A percentile compares a stretch with the other conserved stretches of the same genome.
These are phyloP conservation scores for Aspergillus bridgeri DNA, from an alignment of 495 filamentous ascomycete genomes.

Conservation along the genomic window DNA sequence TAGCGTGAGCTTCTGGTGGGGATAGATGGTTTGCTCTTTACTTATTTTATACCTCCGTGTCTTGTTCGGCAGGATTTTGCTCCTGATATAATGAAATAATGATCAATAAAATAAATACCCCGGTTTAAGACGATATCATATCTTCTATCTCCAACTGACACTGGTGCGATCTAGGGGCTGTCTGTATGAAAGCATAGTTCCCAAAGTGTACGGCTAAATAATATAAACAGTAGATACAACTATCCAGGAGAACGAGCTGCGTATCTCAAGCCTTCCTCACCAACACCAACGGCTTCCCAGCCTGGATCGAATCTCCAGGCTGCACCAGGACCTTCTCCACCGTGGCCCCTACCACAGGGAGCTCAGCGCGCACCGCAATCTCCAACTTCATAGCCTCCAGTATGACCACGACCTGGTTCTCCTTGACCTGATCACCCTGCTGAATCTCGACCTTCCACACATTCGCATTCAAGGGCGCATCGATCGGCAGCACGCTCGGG, in stretches of 20 bases:
- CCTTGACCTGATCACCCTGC: slow-evolving; percentile 34
- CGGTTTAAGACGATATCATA: too few relatives aligned
- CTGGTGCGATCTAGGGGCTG: too few relatives aligned
- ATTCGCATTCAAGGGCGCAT: slow-evolving; percentile 51
- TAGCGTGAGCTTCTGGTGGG: slow-evolving; percentile 99
- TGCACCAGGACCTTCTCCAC: slow-evolving; percentile 42
- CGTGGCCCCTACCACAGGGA: slow-evolving; percentile 18
- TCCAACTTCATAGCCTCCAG: slow-evolving; percentile 60
- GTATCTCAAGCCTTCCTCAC: slow-evolving; percentile 15
- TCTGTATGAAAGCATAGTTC: too few relatives aligned
- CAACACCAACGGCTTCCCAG: slow-evolving; percentile 34
- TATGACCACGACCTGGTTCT: slow-evolving; percentile 36
- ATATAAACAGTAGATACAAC: neutral
- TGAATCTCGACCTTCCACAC: slow-evolving; percentile 55
- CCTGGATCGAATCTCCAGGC: slow-evolving; percentile 38
- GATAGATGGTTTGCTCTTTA: slow-evolving; percentile 9
- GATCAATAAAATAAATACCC: too few relatives aligned
- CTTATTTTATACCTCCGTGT: slow-evolving; percentile 9
- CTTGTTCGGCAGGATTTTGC: neutral
- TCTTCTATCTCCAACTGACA: too few relatives aligned
- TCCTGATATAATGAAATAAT: neutral
- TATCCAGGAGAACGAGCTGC: too few relatives aligned
- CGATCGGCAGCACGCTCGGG: slow-evolving; percentile 39
- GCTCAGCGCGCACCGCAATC: slow-evolving; percentile 36
- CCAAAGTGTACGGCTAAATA: neutral